These are phyloP conservation scores for Fraxinus albicans DNA, from an alignment of 305 asterid genomes.

Conservation along the genomic window DNA sequence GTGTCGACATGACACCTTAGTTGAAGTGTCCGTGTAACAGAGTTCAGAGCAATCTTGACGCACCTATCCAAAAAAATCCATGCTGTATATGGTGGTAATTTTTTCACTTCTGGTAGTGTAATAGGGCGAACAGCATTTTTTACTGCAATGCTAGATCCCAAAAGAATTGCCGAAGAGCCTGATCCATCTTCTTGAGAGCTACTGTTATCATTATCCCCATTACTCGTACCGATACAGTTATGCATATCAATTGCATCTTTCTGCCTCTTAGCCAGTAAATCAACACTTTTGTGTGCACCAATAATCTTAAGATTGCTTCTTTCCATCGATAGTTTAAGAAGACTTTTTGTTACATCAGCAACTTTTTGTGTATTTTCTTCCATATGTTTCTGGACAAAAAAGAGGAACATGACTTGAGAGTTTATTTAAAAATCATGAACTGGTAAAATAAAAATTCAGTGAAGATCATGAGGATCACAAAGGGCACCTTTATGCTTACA, in stretches of 20 bases:
- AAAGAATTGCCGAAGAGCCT: slow-evolving; percentile 78
- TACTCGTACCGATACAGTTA: slow-evolving; percentile 63
- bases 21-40: neutral
- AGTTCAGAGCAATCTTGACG: slow-evolving; percentile 28
- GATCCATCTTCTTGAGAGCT: slow-evolving; percentile 79
- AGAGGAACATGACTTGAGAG: slow-evolving; percentile 22
- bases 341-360: slow-evolving; percentile 47
- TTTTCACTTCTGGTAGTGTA: slow-evolving; percentile 69
- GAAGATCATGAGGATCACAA: slow-evolving; percentile 19
- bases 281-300: slow-evolving; percentile 47
- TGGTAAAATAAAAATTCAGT: slow-evolving; percentile 11
- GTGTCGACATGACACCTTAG: neutral
- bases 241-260: slow-evolving; percentile 83
- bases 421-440: slow-evolving; percentile 20
- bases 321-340: slow-evolving; percentile 56
- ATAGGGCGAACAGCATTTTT: slow-evolving; percentile 94
- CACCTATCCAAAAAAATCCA: slow-evolving; percentile 92
- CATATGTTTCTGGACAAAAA: slow-evolving; percentile 60
- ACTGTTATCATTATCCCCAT: slow-evolving; percentile 66
- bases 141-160: slow-evolving; percentile 86
- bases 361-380: slow-evolving; percentile 67
- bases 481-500: slow-evolving; percentile 65
- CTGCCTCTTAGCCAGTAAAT: slow-evolving; percentile 83
- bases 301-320: slow-evolving; percentile 49
- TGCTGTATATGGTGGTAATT: slow-evolving; percentile 73